Evolutionary conservation across 176 grass and related monocot genomes (phyloP).

Genomic region (Musa schizocarpa): DNA sequence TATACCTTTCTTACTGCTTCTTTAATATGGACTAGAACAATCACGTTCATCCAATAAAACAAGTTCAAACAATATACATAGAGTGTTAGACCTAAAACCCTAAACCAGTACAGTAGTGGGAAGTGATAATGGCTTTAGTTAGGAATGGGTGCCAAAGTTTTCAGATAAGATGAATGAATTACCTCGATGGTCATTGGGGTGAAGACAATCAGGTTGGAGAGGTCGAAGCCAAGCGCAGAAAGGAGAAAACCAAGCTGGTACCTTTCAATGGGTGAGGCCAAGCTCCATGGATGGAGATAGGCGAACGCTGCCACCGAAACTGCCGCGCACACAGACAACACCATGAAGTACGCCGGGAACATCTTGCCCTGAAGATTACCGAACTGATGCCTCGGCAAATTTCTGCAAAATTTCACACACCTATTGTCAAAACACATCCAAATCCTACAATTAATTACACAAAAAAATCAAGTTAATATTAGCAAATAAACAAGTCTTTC

Average conservation of each 20-base stretch:
- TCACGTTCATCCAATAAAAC: not conserved
- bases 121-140: not conserved
- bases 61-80: not conserved
- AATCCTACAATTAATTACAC: not conserved
- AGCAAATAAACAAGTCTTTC: not conserved
- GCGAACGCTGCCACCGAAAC: constrained; percentile 71
- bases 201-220: constrained; percentile 91
- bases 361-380: constrained; percentile 89
- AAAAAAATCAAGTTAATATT: not conserved
- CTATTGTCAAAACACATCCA: not conserved
- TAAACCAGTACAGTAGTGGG: not conserved
- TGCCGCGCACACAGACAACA: constrained; percentile 57
- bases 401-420: constrained; percentile 23
- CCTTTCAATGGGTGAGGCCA: constrained; percentile 47
- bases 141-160: not conserved
- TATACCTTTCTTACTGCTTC: no score
- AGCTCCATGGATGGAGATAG: constrained; percentile 90
- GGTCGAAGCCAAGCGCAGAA: constrained; percentile 60
- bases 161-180: not conserved
- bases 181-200: constrained; percentile 98
- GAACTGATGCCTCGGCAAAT: constrained; percentile 95
- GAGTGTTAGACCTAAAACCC: not conserved
- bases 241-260: constrained; percentile 92
- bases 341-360: constrained; percentile 89
- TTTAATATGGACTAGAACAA: not conserved